Evolutionary conservation across 2,329 filamentous ascomycete genomes (phyloP).

Genomic region (Byssoonygena ceratinophila): DNA sequence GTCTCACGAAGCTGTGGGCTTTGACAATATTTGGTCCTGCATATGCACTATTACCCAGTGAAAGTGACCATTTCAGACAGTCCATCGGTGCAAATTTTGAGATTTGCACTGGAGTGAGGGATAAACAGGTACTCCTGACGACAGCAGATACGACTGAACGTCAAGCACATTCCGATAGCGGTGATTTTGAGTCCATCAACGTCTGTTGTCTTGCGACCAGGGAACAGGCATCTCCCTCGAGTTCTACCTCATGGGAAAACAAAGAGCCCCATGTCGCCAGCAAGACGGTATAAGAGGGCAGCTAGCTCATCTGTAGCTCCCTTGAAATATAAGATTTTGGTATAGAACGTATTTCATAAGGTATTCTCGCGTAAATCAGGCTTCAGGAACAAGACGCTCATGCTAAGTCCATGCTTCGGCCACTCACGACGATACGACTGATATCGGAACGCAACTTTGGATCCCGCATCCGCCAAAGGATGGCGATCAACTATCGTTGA

Average conservation of each 20-base stretch:
- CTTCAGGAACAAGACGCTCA: constrained; percentile 9
- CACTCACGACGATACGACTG: constrained; percentile 11
- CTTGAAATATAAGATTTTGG: not conserved
- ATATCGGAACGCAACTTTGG: constrained; percentile 1
- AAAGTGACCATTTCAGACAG: constrained; percentile 11
- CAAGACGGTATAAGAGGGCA: not conserved
- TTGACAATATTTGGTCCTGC: constrained; percentile 10
- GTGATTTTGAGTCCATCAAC: constrained; percentile 8
- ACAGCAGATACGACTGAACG: constrained; percentile 7
- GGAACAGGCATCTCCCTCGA: not conserved
- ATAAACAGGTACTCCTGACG: constrained; percentile 8
- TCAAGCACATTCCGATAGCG: constrained; percentile 2
- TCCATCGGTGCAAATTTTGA: constrained; percentile 9
- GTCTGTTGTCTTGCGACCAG: constrained; percentile 4
- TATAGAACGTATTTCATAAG: not conserved
- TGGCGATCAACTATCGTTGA: constrained; percentile 9
- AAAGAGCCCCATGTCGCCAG: not conserved
- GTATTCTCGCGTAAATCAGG: not conserved
- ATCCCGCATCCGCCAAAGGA: not conserved
- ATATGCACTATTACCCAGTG: constrained; percentile 8
- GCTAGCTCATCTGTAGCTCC: not conserved
- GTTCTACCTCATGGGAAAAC: not conserved
- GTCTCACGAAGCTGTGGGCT: constrained; percentile 11
- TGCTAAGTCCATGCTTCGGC: constrained; percentile 10
- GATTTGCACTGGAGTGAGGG: constrained; percentile 4